Base-by-base conservation (phyloP, 2,329 filamentous ascomycete genomes). In the Cytospora schulzeri region DNA sequence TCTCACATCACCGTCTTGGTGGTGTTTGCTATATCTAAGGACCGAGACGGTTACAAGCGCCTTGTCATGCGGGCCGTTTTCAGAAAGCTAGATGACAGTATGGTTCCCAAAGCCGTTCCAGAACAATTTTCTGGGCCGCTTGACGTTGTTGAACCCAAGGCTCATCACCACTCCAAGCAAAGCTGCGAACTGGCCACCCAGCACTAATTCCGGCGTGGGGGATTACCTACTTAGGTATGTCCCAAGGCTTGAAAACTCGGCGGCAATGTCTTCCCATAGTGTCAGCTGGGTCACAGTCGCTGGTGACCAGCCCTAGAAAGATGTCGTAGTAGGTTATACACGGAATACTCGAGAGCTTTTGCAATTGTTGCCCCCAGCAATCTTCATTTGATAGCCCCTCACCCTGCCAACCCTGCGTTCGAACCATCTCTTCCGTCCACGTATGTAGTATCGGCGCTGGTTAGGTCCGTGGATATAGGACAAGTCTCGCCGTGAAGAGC, bases 1-100 rank as follows among this genome's bases (percentile, higher is more conserved):
- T 59, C 41, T 28, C 45, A 54, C 45, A 28, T 35, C 38, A 48
- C 48, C 33, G 29, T 55, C 22, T 60, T 57, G 35, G 52, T 19
- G 59, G 57, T 57, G 45, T 17, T 52, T 38, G 45, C 28, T n/a
- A 24, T 56, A 24, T 35, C 15, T 12, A 45, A 26, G n/a, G 53
- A 33, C 31, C 15, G 48, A n/a, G 38, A 45, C 19, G 33, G 24
- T 38, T 55, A 29, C 58, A 57, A 29, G 56, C 50, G 24, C 55
- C 24, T 60, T 29, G 51, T 28, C 60, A 56, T 51, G 55, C 31
- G 41, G 53, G 33, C 14, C 31, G 28, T 41, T 38, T 57, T 28
- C 17, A 24, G 22, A 45, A 14, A 35, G 31, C 54, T 33, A 41
- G 19, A 26, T 26, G 19, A 22, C 54, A 38, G 19, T 19, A 26